Base-by-base conservation (phyloP, 225 moss, liverwort and hornwort genomes). In the Takakia lepidozioides region DNA sequence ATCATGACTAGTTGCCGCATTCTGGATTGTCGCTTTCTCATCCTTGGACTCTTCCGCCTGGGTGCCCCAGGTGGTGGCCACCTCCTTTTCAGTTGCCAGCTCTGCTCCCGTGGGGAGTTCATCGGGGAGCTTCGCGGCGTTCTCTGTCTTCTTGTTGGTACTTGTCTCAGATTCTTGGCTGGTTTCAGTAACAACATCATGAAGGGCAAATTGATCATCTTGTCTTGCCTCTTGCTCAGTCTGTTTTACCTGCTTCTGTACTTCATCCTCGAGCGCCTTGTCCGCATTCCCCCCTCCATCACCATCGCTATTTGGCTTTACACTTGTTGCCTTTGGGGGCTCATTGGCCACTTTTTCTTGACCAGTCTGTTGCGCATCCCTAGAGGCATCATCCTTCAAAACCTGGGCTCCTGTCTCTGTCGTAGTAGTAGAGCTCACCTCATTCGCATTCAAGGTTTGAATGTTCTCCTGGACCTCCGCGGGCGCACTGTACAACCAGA, bases 401-500 rank as follows among this genome's bases (percentile, higher is more conserved):
- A 32, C 32, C 15, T 62, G 21, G 34, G 38, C 24, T 16, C 45
- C 42, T 10, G 40, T 42, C 8, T 62, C 61, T 3, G 58, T 41
- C n/a, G n/a, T n/a, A n/a, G n/a, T n/a, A n/a, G n/a, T n/a, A n/a
- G 20, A 41, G 40, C 17, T 16, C 14, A 21, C 25, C 18, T 11
- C 19, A 20, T 47, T 14, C 14, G 3, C 19, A 20, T 14, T 13
- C 3, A 23, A 8, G 1, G 25, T 18, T 14, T 27, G 3, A 21
- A 8, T 16, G n/a, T 22, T 13, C 14, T 18, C 48, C 27, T 19
- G 28, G 19, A 27, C 49, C 17, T 30, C 5, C 28, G 18, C 26
- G 7, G 49, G 49, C 27, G 49, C 17, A 30, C 49, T 50, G 49
- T 26, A 50, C 25, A 50, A 25, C 49, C 49, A 50, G n/a, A 50